Percentiles rank a stretch among this genome's conserved stretches.
Evolutionary conservation across 495 filamentous ascomycete species (phyloP).

Genomic region (Tuber brumale): DNA sequence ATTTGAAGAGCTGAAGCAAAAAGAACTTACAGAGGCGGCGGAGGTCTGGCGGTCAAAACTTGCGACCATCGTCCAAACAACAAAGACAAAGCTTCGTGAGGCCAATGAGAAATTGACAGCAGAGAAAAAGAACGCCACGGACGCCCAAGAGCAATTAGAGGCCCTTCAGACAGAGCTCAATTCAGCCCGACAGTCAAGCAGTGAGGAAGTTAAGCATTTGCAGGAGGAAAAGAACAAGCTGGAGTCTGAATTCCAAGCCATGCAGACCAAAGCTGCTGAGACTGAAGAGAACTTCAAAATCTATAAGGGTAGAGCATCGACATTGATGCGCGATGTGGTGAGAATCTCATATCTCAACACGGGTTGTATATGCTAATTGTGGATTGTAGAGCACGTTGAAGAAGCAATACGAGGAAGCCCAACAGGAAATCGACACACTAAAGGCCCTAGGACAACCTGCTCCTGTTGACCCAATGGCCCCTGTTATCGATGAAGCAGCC

Average conservation of each 20-base stretch:
- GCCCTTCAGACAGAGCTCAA: constrained; percentile 18
- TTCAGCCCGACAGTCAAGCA: constrained; percentile 2
- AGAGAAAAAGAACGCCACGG: constrained; percentile 22
- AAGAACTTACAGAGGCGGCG: constrained; percentile 47
- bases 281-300: constrained; percentile 8
- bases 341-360: background rate
- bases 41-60: constrained; percentile 47
- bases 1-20: constrained; percentile 47
- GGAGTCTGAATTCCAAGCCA: constrained; percentile 41
- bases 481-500: constrained; percentile 43
- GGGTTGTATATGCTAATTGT: constrained; percentile 11
- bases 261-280: constrained; percentile 47
- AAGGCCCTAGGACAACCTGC: constrained; percentile 13
- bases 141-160: constrained; percentile 27
- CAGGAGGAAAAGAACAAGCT: background rate
- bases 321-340: background rate
- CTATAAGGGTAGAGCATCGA: constrained; percentile 10
- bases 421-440: constrained; percentile 25
- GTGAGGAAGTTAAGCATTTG: background rate
- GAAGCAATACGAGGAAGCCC: constrained; percentile 22
- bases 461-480: constrained; percentile 21
- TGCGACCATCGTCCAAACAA: constrained; percentile 45
- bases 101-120: constrained; percentile 44
- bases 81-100: constrained; percentile 41
- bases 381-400: constrained; percentile 21